Percentiles rank a stretch among this genome's conserved stretches.
Evolutionary conservation across 768 basidiomycete species (phyloP).

Genomic region (Lentinula boryana): DNA sequence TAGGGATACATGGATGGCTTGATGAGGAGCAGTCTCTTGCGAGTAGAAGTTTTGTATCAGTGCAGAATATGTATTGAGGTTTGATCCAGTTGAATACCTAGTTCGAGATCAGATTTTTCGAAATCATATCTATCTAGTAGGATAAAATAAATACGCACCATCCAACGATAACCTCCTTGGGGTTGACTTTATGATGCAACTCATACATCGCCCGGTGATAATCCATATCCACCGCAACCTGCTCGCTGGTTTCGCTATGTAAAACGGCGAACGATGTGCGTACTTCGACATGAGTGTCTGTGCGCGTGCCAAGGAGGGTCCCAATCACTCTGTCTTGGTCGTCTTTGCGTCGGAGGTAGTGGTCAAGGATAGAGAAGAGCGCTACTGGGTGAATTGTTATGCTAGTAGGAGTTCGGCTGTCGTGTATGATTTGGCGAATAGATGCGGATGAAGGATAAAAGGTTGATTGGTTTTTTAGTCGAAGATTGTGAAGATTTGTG

Average conservation of each 20-base stretch:
- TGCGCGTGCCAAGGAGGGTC: constrained; percentile 81
- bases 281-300: constrained; percentile 57
- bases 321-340: constrained; percentile 88
- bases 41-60: constrained; percentile 98
- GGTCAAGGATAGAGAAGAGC: constrained; percentile 92
- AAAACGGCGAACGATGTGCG: constrained; percentile 86
- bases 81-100: constrained; percentile 91
- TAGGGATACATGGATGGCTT: constrained; percentile 85
- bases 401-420: constrained; percentile 56
- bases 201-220: constrained; percentile 94
- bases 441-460: neutral
- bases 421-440: neutral
- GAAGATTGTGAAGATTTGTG: neutral
- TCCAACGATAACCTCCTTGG: constrained; percentile 88
- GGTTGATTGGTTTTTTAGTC: constrained; percentile 6
- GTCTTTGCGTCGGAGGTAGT: constrained; percentile 85
- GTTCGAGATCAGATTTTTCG: neutral
- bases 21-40: constrained; percentile 83
- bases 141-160: constrained; percentile 56
- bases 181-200: constrained; percentile 76
- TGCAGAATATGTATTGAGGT: constrained; percentile 90
- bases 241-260: constrained; percentile 87
- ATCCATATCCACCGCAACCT: constrained; percentile 95
- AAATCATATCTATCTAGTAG: constrained; percentile 5
- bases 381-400: constrained; percentile 89